Evolutionary conservation across 768 basidiomycete genomes (phyloP).

Genomic region (Boletus insuetus): DNA sequence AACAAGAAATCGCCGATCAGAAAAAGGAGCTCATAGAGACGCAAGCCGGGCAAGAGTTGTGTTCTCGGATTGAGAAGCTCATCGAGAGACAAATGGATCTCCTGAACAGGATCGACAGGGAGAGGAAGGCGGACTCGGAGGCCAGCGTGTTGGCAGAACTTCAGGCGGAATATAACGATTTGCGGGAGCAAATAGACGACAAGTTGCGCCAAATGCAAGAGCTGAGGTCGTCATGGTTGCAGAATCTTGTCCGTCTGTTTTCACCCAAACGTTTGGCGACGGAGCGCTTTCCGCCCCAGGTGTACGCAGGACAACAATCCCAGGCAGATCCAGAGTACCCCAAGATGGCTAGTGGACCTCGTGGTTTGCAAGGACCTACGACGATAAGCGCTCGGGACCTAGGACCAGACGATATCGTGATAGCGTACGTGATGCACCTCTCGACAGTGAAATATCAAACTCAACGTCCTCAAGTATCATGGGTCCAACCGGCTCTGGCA

Average conservation of each 20-base stretch:
- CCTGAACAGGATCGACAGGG: conserved; percentile 4
- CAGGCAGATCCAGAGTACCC: no score
- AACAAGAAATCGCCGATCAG: conserved; percentile 7
- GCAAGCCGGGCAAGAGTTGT: conserved; percentile 2
- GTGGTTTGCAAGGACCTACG: no score
- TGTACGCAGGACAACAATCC: no score
- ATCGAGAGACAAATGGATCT: conserved; percentile 7
- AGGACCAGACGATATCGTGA: no score
- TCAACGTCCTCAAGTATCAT: no score
- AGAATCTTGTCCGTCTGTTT: not conserved
- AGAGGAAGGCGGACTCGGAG: conserved; percentile 2
- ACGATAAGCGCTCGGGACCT: no score
- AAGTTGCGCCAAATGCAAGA: conserved; percentile 8
- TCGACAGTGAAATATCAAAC: no score
- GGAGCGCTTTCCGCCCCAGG: no score
- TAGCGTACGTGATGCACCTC: no score
- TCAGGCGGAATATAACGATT: conserved; percentile 1
- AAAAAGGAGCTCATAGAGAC: conserved; percentile 10
- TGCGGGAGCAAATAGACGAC: conserved; percentile 5
- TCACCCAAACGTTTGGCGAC: not conserved
- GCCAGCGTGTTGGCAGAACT: not conserved
- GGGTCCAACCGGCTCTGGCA: no score
- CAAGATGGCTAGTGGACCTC: no score
- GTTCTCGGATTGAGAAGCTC: conserved; percentile 6
- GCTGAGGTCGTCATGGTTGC: conserved; percentile 7